These are phyloP conservation scores for Aurinia saxatilis DNA, from an alignment of 345 rosid genomes.

Conservation along the genomic window DNA sequence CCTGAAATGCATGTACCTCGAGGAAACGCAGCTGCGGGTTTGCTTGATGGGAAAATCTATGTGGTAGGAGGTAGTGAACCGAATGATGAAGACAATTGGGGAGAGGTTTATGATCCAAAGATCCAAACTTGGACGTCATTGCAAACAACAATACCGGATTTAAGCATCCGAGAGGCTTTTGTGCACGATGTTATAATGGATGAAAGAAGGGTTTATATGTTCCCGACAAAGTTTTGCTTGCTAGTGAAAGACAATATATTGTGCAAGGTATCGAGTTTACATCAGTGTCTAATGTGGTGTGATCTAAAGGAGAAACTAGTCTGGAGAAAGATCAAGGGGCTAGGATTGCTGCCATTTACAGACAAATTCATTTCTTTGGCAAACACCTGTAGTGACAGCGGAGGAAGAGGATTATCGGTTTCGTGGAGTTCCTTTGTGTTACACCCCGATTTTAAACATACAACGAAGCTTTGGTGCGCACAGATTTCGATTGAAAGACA, in stretches of 20 bases:
- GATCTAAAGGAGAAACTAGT: background rate
- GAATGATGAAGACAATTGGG: slow-evolving; percentile 37
- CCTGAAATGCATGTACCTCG: slow-evolving; percentile 47
- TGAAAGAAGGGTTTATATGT: no score
- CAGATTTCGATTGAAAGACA: background rate
- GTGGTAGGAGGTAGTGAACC: slow-evolving; percentile 55
- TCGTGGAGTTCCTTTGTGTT: no score
- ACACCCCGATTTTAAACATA: no score
- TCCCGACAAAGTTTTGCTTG: background rate
- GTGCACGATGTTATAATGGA: no score
- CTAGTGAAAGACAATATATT: background rate
- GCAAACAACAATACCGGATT: background rate
- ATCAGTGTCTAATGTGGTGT: background rate
- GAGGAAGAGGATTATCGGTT: no score
- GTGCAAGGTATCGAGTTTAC: background rate
- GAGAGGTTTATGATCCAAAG: slow-evolving; percentile 53
- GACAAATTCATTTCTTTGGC: no score
- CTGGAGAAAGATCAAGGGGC: no score
- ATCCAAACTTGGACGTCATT: slow-evolving; percentile 29
- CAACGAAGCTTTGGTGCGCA: background rate
- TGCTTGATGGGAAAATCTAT: slow-evolving; percentile 38
- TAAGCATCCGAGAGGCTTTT: no score
- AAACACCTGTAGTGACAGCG: no score
- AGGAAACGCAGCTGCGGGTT: slow-evolving; percentile 38
- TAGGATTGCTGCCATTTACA: no score